Base-by-base conservation (phyloP, 73 alveolate genomes). In the Symbiodinium pilosum region DNA sequence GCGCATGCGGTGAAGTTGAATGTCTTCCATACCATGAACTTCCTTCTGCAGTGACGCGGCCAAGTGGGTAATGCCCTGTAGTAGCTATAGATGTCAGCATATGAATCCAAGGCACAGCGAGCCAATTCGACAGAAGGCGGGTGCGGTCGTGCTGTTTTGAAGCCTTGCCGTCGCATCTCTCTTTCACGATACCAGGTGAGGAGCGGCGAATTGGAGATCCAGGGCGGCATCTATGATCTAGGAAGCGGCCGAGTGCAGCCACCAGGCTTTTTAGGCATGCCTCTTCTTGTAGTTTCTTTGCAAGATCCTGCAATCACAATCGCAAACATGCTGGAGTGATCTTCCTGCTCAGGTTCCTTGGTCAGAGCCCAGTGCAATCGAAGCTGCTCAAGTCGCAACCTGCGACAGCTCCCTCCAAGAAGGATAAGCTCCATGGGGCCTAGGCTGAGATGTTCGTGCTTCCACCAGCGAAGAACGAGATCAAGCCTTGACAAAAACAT, bases 221-320 rank as follows among this genome's bases (percentile, higher is more conserved):
- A 87, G 56, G 94, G 94, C 30, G 94, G 94, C 64, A 41, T 87
- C 84, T 87, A 87, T n/a, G 94, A 87, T 84, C 30, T 87, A 84
- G 43, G 20, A 43, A 54, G 84, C n/a, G 94, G 94, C 41, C 75
- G 93, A 5, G 93, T 86, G 83, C 83, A 86, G 93, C 32, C 9
- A 1, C 92, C 36, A 26, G 92, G 92, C 39, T n/a, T 0, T 18
- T 21, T n/a, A n/a, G n/a, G n/a, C n/a, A n/a, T n/a, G n/a, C n/a
- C n/a, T n/a, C n/a, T n/a, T n/a, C n/a, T n/a, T n/a, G n/a, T n/a
- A n/a, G n/a, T n/a, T n/a, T n/a, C n/a, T n/a, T n/a, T n/a, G n/a
- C n/a, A n/a, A n/a, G n/a, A n/a, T n/a, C n/a, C n/a, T n/a, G n/a
- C n/a, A n/a, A n/a, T n/a, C n/a, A n/a, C n/a, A n/a, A n/a, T 30